Conservation (phyloP, 495 filamentous ascomycete genomes). For the Aspergillus cristatus region DNA sequence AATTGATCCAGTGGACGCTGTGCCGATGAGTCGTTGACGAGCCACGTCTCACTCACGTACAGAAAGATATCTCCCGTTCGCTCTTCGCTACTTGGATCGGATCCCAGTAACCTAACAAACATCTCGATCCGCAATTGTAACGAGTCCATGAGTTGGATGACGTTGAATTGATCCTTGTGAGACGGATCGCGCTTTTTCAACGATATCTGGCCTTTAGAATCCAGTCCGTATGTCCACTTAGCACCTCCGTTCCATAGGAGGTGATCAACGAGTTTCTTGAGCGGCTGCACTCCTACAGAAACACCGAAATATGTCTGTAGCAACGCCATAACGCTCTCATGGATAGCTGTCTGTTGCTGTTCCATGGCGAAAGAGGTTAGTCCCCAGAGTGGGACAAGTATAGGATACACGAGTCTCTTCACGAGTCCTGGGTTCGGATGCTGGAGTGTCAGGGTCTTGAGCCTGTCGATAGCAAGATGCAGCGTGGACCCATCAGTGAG, state of each 20-base stretch:
- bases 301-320: conserved; percentile 41
- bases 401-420: conserved; percentile 55
- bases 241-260: conserved; percentile 43
- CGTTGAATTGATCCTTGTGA: conserved; percentile 12
- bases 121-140: conserved; percentile 34
- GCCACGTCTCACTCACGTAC: conserved; percentile 53
- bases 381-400: conserved; percentile 63
- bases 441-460: conserved; percentile 50
- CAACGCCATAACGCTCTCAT: conserved; percentile 25
- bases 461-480: conserved; percentile 40
- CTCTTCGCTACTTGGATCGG: conserved; percentile 43
- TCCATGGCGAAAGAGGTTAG: conserved; percentile 47
- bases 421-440: conserved; percentile 68
- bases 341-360: conserved; percentile 14
- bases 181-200: conserved; percentile 18
- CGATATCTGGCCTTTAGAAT: conserved; percentile 24
- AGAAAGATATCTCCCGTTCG: conserved; percentile 55
- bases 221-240: conserved; percentile 37
- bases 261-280: conserved; percentile 38
- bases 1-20: conserved; percentile 14
- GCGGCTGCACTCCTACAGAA: conserved; percentile 30
- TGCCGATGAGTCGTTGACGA: conserved; percentile 24
- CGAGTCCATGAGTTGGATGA: conserved; percentile 32
- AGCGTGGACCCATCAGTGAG: conserved; percentile 19
- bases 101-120: conserved; percentile 46